Conservation (phyloP, 768 basidiomycete species). For the Boletellus emodensis region DNA sequence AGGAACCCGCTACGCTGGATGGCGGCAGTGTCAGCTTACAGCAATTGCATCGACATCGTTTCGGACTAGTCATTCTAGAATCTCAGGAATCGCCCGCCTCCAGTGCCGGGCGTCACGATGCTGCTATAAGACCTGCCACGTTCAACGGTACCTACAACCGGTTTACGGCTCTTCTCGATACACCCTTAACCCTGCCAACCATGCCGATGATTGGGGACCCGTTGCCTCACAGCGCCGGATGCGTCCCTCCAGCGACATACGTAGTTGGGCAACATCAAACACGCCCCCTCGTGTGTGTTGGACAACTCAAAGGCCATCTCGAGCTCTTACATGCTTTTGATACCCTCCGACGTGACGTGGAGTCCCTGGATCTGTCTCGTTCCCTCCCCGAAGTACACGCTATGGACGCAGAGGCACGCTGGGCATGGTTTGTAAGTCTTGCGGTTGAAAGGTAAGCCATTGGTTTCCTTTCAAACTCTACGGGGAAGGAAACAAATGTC, state of each 20-base stretch:
- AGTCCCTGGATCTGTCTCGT: constrained; percentile 8
- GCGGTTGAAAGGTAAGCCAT: constrained; percentile 33
- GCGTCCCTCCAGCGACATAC: neutral
- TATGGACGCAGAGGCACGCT: constrained; percentile 29
- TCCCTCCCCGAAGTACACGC: constrained; percentile 9
- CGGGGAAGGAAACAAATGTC: neutral
- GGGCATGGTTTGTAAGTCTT: constrained; percentile 38
- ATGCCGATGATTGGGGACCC: neutral
- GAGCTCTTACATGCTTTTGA: constrained; percentile 27
- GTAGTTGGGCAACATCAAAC: neutral
- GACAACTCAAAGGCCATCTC: constrained; percentile 31
- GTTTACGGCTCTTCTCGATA: too few species aligned
- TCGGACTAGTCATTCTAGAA: too few species aligned
- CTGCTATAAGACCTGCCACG: too few species aligned
- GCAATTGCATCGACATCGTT: too few species aligned
- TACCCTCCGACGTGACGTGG: constrained; percentile 18
- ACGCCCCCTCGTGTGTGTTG: neutral
- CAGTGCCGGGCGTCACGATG: too few species aligned
- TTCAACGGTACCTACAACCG: too few species aligned
- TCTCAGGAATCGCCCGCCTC: too few species aligned
- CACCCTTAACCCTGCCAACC: neutral
- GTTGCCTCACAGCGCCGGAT: neutral
- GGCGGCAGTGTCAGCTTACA: too few species aligned
- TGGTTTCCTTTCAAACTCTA: neutral
- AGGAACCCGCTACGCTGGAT: too few species aligned